Conservation (phyloP, 192 early-diverging fungal species). For the Podila clonocystis region DNA sequence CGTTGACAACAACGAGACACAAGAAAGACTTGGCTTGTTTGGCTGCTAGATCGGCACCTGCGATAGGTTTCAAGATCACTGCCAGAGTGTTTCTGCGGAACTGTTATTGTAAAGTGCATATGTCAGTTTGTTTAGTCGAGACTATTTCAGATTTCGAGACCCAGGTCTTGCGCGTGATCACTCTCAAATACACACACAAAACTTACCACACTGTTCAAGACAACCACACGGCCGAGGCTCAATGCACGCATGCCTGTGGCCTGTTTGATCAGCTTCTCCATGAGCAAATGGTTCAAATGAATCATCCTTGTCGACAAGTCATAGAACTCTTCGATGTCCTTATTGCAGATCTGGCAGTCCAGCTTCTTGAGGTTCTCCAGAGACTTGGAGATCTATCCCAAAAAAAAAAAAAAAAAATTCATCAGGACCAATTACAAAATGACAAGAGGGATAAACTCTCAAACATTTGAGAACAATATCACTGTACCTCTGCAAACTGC, state of each 20-base stretch:
- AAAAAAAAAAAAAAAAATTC: background rate
- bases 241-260: conserved; percentile 72
- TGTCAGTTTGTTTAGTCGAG: background rate
- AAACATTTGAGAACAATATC: background rate
- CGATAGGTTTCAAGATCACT: conserved; percentile 65
- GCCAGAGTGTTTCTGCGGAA: conserved; percentile 75
- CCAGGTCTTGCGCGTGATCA: too few relatives aligned
- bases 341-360: conserved; percentile 82
- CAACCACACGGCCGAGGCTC: conserved; percentile 75
- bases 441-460: background rate
- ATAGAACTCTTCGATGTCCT: conserved; percentile 81
- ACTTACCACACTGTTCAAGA: conserved; percentile 75
- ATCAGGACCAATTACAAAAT: background rate
- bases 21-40: conserved; percentile 51
- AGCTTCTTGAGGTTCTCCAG: conserved; percentile 71
- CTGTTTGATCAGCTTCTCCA: conserved; percentile 64
- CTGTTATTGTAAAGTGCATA: conserved; percentile 25
- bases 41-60: conserved; percentile 38
- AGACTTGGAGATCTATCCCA: conserved; percentile 63
- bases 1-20: conserved; percentile 30
- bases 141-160: too few relatives aligned
- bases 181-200: too few relatives aligned
- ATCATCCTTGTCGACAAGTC: conserved; percentile 67
- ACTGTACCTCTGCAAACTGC: conserved; percentile 66
- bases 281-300: conserved; percentile 60